Conservation (phyloP, 202 grass and related monocot species). For the Alloteropsis angusta region DNA sequence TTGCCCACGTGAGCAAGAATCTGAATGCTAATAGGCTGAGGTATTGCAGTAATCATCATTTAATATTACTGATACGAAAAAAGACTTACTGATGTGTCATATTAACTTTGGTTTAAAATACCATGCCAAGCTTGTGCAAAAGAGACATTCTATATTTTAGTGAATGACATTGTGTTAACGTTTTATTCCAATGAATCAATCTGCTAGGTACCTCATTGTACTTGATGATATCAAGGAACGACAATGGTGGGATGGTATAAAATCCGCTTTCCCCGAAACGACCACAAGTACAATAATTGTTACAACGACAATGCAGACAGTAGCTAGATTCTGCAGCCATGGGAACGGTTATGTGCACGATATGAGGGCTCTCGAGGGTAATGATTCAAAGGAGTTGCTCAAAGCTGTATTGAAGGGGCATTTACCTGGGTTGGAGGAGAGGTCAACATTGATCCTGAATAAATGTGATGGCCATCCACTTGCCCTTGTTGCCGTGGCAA, state of each 20-base stretch:
- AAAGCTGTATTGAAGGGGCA: neutral
- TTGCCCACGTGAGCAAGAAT: too few species aligned
- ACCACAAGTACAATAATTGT: neutral
- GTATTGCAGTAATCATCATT: too few species aligned
- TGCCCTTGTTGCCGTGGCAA: neutral
- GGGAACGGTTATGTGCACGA: neutral
- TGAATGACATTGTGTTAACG: too few species aligned
- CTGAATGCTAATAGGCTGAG: too few species aligned
- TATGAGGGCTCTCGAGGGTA: neutral
- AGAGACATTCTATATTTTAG: too few species aligned
- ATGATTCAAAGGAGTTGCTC: neutral
- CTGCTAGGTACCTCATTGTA: slow-evolving; percentile 11
- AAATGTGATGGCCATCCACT: neutral
- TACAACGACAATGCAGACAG: neutral
- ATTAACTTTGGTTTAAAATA: too few species aligned
- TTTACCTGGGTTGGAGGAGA: neutral
- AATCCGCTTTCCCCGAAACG: neutral
- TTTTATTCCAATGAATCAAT: too few species aligned
- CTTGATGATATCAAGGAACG: neutral
- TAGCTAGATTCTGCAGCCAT: neutral
- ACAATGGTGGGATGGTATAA: neutral
- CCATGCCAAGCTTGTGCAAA: too few species aligned
- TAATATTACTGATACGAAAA: too few species aligned
- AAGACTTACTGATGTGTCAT: too few species aligned
- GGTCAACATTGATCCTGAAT: neutral